A percentile compares a stretch with the other conserved stretches of the same genome.
These are phyloP conservation scores for Ephemerocybe angulata DNA, from an alignment of 768 basidiomycete species.

Conservation along the genomic window DNA sequence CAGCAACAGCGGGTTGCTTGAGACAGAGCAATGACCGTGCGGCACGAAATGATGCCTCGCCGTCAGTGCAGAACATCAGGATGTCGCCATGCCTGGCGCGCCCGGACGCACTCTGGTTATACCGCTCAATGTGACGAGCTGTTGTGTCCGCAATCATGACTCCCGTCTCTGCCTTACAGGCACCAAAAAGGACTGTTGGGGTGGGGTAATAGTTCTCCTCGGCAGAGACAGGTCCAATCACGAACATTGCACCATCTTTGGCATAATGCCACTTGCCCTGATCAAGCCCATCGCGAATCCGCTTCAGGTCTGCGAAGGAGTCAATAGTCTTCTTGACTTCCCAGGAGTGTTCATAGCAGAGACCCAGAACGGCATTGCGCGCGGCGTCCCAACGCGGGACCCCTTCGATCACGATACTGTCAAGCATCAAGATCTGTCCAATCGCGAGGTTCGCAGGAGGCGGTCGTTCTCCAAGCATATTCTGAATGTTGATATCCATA, in stretches of 20 bases:
- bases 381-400: constrained; percentile 13
- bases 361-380: constrained; percentile 13
- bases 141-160: constrained; percentile 14
- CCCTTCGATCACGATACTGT: constrained; percentile 26
- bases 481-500: constrained; percentile 12
- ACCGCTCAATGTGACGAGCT: constrained; percentile 12
- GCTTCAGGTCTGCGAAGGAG: constrained; percentile 3
- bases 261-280: constrained; percentile 15
- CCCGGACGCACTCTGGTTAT: constrained; percentile 15
- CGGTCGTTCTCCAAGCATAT: constrained; percentile 12
- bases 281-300: neutral
- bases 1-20: constrained; percentile 11
- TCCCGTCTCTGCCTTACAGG: constrained; percentile 22
- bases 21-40: constrained; percentile 18
- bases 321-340: constrained; percentile 11
- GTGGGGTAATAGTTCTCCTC: constrained; percentile 21
- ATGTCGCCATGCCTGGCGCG: constrained; percentile 19
- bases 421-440: constrained; percentile 22
- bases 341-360: constrained; percentile 25
- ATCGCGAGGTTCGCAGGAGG: constrained; percentile 8
- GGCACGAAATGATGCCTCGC: constrained; percentile 22
- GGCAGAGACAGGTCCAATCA: constrained; percentile 18
- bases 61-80: constrained; percentile 22
- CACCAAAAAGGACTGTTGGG: constrained; percentile 19
- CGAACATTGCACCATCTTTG: constrained; percentile 26